Evolutionary conservation across 129 eudicot genomes (phyloP), one percentile per base, ranked within the genome.

Genomic region (Sambucus nigra): DNA sequence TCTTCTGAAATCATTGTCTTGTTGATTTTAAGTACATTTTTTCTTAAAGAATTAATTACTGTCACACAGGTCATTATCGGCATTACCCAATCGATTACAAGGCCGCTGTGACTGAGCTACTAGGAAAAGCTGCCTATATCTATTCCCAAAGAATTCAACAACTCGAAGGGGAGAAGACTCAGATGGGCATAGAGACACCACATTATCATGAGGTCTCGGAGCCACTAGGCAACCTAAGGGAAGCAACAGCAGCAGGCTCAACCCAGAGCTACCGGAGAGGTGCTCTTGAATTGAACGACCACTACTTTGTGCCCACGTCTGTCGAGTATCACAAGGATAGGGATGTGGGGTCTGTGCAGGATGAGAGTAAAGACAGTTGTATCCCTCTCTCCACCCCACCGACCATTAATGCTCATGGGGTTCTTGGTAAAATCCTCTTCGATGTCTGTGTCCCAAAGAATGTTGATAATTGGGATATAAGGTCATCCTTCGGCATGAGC

Each of bases 391-490:
- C 94, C 11, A 63, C 70, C 66, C 94, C 81, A 13, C 89, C 89
- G 1, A 69, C 51, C 48, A 79, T 82, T 53, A 86, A 73, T 21
- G 76, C 87, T 14, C 75, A 86, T 8, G 95, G 99, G 13, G 74
- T 91, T 55, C 87, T 85, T 40, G 87, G 99, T 53, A 89, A 91
- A 53, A 48, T 86, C 20, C 71, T 91, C 59, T 91, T 91, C 52
- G 89, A 91, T 55, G 89, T 71, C 10, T 82, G 99, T 59, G 87
- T 91, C 47, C 99, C 99, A 1, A 74, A 75, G 67, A 72, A 74
- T 32, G 79, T 91, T 23, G 99, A 91, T 47, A 84, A 82, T 67
- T 91, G 99, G 99, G 99, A 91, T 62, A 55, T 85, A 27, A 80
- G 61, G 57, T 48, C 75, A 28, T 53, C 65, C 10, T 51, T 74